A percentile compares a stretch with the other conserved stretches of the same genome.
phyloP scores from a whole-genome alignment of 345 rosid genomes.

The Diplotaxis tenuifolia region DNA sequence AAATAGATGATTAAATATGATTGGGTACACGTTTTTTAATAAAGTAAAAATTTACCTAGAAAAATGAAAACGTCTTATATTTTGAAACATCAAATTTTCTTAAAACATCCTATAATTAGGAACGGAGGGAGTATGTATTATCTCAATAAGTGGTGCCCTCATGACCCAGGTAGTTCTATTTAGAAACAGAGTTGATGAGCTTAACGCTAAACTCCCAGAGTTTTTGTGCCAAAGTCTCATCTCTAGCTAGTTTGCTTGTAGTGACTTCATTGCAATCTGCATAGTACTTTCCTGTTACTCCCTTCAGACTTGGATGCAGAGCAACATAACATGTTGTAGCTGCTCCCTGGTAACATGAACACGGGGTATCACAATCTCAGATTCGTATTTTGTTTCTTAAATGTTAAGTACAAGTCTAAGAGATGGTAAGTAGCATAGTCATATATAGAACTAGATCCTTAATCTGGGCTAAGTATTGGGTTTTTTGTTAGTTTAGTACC shows the following conservation, averaged over 20 bases:
- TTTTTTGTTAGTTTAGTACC: constrained; percentile 41
- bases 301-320: constrained; percentile 63
- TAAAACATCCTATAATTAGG: too few relatives aligned
- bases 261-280: constrained; percentile 67
- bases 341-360: constrained; percentile 61
- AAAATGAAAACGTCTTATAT: too few relatives aligned
- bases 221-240: constrained; percentile 49
- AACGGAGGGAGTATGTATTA: background rate
- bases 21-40: too few relatives aligned
- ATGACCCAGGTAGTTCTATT: constrained; percentile 27
- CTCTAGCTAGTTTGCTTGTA: constrained; percentile 59
- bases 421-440: background rate
- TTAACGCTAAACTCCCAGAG: constrained; percentile 84
- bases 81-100: too few relatives aligned
- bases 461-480: background rate
- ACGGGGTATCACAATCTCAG: background rate
- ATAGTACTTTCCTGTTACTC: constrained; percentile 73
- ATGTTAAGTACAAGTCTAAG: background rate
- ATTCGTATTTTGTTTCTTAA: background rate
- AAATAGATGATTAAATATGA: too few relatives aligned
- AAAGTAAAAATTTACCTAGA: too few relatives aligned
- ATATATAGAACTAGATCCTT: background rate
- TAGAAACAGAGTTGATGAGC: constrained; percentile 45
- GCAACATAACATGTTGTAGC: constrained; percentile 92
- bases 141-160: background rate